These are phyloP conservation scores for Cryptosporidium xiaoi DNA, from an alignment of 169 alveolate species.

Conservation along the genomic window DNA sequence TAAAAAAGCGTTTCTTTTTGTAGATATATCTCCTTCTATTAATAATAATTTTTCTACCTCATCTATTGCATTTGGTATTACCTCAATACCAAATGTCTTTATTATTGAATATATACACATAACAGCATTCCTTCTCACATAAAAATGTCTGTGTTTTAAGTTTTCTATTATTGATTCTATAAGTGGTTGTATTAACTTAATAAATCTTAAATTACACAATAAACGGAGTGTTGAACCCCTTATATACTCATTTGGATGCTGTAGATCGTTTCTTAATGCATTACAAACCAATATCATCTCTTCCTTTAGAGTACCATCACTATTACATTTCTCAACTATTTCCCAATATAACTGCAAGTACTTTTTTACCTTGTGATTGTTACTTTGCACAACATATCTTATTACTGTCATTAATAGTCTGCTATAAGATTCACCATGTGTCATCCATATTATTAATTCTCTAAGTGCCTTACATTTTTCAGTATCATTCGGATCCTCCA, in stretches of 20 bases:
- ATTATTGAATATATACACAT: conserved; percentile 90
- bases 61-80: conserved; percentile 88
- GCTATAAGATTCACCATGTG: conserved; percentile 73
- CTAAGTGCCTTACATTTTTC: conserved; percentile 72
- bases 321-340: conserved; percentile 91
- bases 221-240: conserved; percentile 95
- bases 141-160: conserved; percentile 90
- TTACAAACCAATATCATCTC: conserved; percentile 96
- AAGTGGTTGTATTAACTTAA: conserved; percentile 91
- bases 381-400: conserved; percentile 84
- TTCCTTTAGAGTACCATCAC: conserved; percentile 94
- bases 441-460: conserved; percentile 72
- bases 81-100: conserved; percentile 87
- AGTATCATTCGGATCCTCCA: conserved; percentile 71
- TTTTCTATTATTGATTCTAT: conserved; percentile 91
- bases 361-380: conserved; percentile 89
- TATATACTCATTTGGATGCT: conserved; percentile 95
- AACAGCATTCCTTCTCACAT: conserved; percentile 93
- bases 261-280: conserved; percentile 94
- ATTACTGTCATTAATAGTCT: conserved; percentile 84
- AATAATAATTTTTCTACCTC: conserved; percentile 78
- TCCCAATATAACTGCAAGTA: conserved; percentile 94
- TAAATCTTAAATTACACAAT: conserved; percentile 89
- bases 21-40: conserved; percentile 90
- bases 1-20: conserved; percentile 92